phyloP scores from a whole-genome alignment of 2,329 filamentous ascomycete genomes.

The Fusarium tupiense region DNA sequence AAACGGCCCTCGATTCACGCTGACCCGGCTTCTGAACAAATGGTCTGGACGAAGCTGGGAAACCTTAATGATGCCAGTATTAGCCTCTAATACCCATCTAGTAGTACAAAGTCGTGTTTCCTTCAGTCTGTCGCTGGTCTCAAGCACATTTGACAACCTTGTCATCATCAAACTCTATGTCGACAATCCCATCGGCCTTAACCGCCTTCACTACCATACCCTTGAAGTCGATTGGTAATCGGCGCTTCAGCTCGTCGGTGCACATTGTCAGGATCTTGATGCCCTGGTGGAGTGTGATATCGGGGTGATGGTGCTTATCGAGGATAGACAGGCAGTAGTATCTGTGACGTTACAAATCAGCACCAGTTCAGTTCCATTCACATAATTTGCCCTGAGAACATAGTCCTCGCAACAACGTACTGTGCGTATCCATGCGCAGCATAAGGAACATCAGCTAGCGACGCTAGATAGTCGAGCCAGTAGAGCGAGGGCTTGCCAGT shows the following conservation, averaged over 20 bases:
- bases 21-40: neutral
- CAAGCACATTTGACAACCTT: conserved; percentile 72
- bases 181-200: conserved; percentile 90
- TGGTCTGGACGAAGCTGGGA: conserved; percentile 11
- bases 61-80: conserved; percentile 40
- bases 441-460: conserved; percentile 88
- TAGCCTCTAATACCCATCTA: conserved; percentile 44
- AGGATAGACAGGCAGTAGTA: conserved; percentile 98
- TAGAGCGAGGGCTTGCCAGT: conserved; percentile 90
- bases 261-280: conserved; percentile 94
- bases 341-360: conserved; percentile 55
- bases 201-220: conserved; percentile 94
- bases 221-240: conserved; percentile 99
- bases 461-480: conserved; percentile 97
- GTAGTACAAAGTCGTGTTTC: conserved; percentile 50
- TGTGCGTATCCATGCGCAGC: conserved; percentile 98
- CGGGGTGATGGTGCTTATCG: conserved; percentile 97
- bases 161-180: conserved; percentile 87
- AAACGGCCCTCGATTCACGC: neutral
- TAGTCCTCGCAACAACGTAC: conserved; percentile 61
- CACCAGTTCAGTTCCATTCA: neutral
- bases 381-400: neutral
- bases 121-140: conserved; percentile 36
- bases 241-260: conserved; percentile 94
- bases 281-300: conserved; percentile 88